A percentile compares a stretch with the other conserved stretches of the same genome.
phyloP scores from a whole-genome alignment of 257 asterid species.

The Solanum rostratum region DNA sequence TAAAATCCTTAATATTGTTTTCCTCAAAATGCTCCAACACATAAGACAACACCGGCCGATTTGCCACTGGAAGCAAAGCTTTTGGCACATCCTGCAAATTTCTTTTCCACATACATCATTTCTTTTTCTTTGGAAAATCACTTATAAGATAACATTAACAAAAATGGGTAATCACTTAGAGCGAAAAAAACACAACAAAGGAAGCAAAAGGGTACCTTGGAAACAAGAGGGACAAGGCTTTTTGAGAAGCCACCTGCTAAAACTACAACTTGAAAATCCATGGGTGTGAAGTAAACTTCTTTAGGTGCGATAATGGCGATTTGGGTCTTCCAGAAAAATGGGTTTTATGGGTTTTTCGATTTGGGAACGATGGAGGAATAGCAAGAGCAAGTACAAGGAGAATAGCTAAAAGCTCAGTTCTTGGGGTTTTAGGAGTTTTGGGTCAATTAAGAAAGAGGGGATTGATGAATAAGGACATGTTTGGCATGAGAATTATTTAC shows the following conservation, averaged over 20 bases:
- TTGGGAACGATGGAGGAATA: not conserved
- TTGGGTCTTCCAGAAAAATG: not conserved
- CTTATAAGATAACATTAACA: not conserved
- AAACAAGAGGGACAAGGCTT: constrained; percentile 76
- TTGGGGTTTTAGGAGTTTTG: not conserved
- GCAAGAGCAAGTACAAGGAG: not conserved
- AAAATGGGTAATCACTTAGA: not conserved
- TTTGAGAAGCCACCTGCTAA: constrained; percentile 89
- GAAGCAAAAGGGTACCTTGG: constrained; percentile 35
- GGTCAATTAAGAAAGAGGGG: not conserved
- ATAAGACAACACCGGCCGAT: constrained; percentile 71
- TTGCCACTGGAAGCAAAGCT: constrained; percentile 84
- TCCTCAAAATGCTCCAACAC: constrained; percentile 83
- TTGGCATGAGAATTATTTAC: too few species aligned
- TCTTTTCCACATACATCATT: not conserved
- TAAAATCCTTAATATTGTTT: constrained; percentile 56
- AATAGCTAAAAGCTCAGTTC: too few species aligned
- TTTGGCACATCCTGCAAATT: constrained; percentile 72
- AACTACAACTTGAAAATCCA: constrained; percentile 95
- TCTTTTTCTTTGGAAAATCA: not conserved
- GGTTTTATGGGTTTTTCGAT: not conserved
- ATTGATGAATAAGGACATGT: not conserved
- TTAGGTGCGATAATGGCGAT: not conserved
- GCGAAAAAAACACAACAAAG: not conserved
- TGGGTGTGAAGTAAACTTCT: not conserved